Percentiles rank a stretch among this genome's conserved stretches.
Conservation (phyloP, 2,329 filamentous ascomycete species). For the Thielaviopsis musarum region DNA sequence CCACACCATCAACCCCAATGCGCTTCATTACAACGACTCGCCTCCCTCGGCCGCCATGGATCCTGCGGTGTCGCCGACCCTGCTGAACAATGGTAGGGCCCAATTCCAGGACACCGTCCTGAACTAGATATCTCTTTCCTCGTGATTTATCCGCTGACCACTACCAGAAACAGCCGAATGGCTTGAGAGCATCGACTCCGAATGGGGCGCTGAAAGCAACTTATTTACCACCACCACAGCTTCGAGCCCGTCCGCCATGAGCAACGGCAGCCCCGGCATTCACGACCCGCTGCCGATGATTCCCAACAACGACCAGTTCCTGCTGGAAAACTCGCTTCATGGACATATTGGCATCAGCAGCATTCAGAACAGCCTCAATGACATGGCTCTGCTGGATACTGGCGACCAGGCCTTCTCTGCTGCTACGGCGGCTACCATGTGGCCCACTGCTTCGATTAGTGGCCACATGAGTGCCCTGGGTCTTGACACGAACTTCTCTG, state of each 20-base stretch:
- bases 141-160: neutral
- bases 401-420: conserved; percentile 9
- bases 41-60: conserved; percentile 50
- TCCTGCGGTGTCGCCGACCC: conserved; percentile 36
- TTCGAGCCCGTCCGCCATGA: conserved; percentile 90
- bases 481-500: conserved; percentile 11
- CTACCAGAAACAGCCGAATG: conserved; percentile 8
- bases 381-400: conserved; percentile 34
- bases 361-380: conserved; percentile 69
- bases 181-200: conserved; percentile 5
- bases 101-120: conserved; percentile 75
- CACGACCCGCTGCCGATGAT: conserved; percentile 9
- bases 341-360: conserved; percentile 46
- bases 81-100: conserved; percentile 58
- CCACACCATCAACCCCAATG: conserved; percentile 51
- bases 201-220: conserved; percentile 2
- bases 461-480: conserved; percentile 4
- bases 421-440: conserved; percentile 35
- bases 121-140: conserved; percentile 21
- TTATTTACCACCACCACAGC: conserved; percentile 57
- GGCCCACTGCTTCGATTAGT: conserved; percentile 52
- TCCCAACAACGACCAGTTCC: conserved; percentile 10
- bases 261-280: conserved; percentile 70
- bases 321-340: conserved; percentile 6
- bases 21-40: conserved; percentile 70